Conservation (phyloP, 495 filamentous ascomycete species). For the Neurospora sp. region DNA sequence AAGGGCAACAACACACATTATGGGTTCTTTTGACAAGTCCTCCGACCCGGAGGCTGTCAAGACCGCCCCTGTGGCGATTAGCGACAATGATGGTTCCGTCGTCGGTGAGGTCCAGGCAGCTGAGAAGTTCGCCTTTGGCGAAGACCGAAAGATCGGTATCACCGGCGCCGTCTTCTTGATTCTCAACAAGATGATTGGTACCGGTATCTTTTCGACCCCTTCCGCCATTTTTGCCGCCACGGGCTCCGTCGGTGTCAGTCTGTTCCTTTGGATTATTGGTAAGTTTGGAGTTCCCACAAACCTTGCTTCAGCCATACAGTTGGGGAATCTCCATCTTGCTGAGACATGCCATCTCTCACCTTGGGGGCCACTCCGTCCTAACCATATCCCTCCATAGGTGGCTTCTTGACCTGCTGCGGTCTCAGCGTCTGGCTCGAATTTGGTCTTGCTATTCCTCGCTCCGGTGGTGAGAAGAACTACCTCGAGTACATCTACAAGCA, state of each 20-base stretch:
- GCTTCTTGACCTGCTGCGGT: constrained; percentile 24
- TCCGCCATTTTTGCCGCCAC: constrained; percentile 39
- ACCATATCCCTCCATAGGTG: constrained; percentile 6
- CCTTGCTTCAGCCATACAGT: neutral
- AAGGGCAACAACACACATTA: constrained; percentile 1
- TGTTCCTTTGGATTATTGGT: constrained; percentile 31
- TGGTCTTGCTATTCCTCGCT: constrained; percentile 43
- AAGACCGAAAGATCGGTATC: constrained; percentile 40
- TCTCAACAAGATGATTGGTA: constrained; percentile 48
- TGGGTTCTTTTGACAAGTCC: constrained; percentile 11
- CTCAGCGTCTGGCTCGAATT: constrained; percentile 21
- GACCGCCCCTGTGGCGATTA: neutral
- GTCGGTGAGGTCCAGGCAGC: constrained; percentile 18
- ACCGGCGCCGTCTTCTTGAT: constrained; percentile 44
- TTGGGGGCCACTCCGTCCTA: constrained; percentile 2
- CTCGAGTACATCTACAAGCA: constrained; percentile 54
- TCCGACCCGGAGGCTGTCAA: constrained; percentile 3
- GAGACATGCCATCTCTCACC: neutral
- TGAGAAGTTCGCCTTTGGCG: constrained; percentile 37
- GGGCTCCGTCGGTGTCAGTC: constrained; percentile 31
- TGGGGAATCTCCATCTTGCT: neutral
- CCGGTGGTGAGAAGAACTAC: constrained; percentile 48
- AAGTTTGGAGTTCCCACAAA: neutral
- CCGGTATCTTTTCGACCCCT: constrained; percentile 45
- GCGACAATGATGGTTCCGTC: constrained; percentile 2